Percentiles rank a stretch among this genome's conserved stretches.
Evolutionary conservation across 441 rosid genomes (phyloP).

Genomic region (Gossypium laxum): DNA sequence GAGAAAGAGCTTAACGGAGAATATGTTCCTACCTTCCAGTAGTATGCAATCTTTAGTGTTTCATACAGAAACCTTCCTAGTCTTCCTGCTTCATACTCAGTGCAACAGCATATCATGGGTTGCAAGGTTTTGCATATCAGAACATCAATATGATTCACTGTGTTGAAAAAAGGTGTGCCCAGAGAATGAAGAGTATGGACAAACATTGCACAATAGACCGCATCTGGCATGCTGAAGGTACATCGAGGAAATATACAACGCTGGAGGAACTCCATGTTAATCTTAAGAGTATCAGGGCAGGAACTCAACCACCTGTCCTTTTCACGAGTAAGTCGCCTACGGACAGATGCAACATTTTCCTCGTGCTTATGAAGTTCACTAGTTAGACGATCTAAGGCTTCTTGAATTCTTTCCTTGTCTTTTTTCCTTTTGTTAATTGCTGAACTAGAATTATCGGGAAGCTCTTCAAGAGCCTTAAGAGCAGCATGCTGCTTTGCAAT

Average conservation of each 20-base stretch:
- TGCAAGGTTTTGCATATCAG: slow-evolving; percentile 93
- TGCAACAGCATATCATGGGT: slow-evolving; percentile 99
- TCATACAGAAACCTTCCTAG: slow-evolving; percentile 90
- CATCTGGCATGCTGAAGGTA: slow-evolving; percentile 99
- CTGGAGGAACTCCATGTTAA: slow-evolving; percentile 98
- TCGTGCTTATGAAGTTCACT: slow-evolving; percentile 84
- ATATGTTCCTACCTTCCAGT: slow-evolving; percentile 73
- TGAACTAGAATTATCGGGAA: slow-evolving; percentile 89
- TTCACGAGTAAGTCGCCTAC: slow-evolving; percentile 78
- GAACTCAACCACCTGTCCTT: slow-evolving; percentile 98
- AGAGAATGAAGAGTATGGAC: slow-evolving; percentile 95
- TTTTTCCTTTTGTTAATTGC: slow-evolving; percentile 95
- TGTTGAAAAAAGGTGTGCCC: slow-evolving; percentile 96
- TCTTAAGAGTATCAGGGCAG: slow-evolving; percentile 96
- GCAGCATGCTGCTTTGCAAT: slow-evolving; percentile 90
- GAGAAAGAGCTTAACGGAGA: background rate
- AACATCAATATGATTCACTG: slow-evolving; percentile 97
- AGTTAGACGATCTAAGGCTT: slow-evolving; percentile 84
- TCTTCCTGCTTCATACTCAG: slow-evolving; percentile 97
- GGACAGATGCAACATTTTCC: slow-evolving; percentile 88
- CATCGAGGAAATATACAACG: slow-evolving; percentile 99
- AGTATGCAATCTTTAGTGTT: slow-evolving; percentile 89
- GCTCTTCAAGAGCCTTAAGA: slow-evolving; percentile 91
- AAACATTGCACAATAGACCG: slow-evolving; percentile 97
- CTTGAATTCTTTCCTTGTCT: slow-evolving; percentile 99